Evolutionary conservation across 1,284 basidiomycete genomes (phyloP).

Genomic region (Naganishia sp.): DNA sequence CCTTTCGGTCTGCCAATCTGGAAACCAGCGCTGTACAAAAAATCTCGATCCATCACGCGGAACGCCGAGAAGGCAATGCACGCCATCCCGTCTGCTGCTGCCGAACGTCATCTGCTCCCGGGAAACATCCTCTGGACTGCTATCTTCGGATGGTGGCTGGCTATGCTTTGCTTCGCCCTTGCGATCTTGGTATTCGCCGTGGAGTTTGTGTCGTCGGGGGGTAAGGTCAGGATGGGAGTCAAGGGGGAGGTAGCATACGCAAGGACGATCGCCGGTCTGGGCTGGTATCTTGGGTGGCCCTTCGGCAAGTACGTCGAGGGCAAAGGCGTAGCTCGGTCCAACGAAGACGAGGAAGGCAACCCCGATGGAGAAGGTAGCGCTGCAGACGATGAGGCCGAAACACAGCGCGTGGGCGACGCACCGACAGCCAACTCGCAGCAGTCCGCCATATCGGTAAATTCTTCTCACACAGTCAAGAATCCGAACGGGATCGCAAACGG

Average conservation of each 20-base stretch:
- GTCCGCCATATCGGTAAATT: background rate
- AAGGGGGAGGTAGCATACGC: conserved; percentile 80
- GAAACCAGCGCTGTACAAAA: conserved; percentile 99
- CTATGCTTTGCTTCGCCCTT: conserved; percentile 67
- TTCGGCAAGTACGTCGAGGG: conserved; percentile 99
- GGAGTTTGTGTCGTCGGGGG: conserved; percentile 56
- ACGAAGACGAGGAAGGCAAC: conserved; percentile 32
- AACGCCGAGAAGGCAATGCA: conserved; percentile 94
- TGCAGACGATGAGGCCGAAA: conserved; percentile 42
- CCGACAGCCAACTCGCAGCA: background rate
- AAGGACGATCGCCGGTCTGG: conserved; percentile 83
- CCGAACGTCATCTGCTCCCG: conserved; percentile 78
- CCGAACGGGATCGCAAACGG: background rate
- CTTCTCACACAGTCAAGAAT: background rate
- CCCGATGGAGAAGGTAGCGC: too few relatives aligned
- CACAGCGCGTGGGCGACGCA: conserved; percentile 48
- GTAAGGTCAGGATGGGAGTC: conserved; percentile 32
- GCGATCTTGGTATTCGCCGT: conserved; percentile 71
- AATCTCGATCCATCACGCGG: conserved; percentile 92
- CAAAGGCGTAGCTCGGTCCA: conserved; percentile 57
- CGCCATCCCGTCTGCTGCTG: conserved; percentile 84
- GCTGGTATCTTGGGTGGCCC: conserved; percentile 96
- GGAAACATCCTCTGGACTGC: conserved; percentile 92
- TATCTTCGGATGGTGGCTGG: conserved; percentile 89
- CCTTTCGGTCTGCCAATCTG: conserved; percentile 99